phyloP scores from a whole-genome alignment of 2,329 filamentous ascomycete genomes.

The Trichoderma sp. region DNA sequence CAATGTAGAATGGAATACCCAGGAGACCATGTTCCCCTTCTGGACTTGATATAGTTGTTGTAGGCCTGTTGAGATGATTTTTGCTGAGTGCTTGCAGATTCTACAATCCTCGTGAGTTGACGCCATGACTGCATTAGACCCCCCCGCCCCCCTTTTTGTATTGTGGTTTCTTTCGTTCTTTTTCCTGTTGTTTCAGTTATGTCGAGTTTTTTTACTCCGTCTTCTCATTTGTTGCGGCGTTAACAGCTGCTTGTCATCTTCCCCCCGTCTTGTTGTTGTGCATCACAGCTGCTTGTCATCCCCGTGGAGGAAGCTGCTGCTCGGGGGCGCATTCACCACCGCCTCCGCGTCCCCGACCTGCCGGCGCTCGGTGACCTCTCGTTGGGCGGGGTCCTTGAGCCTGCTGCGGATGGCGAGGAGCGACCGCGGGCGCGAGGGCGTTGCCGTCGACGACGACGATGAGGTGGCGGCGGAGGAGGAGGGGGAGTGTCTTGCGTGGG shows the following conservation, averaged over 20 bases:
- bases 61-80: no score
- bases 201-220: neutral
- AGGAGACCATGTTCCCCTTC: no score
- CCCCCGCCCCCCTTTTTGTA: neutral
- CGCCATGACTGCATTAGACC: neutral
- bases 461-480: constrained; percentile 27
- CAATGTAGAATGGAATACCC: neutral
- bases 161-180: no score
- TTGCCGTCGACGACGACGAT: no score
- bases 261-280: no score
- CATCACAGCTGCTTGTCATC: constrained; percentile 43
- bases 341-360: constrained; percentile 88
- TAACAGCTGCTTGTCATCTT: neutral
- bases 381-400: constrained; percentile 58
- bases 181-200: no score
- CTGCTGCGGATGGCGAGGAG: constrained; percentile 60
- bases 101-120: neutral
- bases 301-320: constrained; percentile 34
- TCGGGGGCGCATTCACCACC: constrained; percentile 62
- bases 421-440: no score
- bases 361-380: constrained; percentile 81
- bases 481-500: constrained; percentile 39
- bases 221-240: neutral
- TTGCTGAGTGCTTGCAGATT: neutral
- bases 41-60: no score